These are phyloP conservation scores for Penicillium sp. DNA, from an alignment of 2,329 filamentous ascomycete species.

Conservation along the genomic window DNA sequence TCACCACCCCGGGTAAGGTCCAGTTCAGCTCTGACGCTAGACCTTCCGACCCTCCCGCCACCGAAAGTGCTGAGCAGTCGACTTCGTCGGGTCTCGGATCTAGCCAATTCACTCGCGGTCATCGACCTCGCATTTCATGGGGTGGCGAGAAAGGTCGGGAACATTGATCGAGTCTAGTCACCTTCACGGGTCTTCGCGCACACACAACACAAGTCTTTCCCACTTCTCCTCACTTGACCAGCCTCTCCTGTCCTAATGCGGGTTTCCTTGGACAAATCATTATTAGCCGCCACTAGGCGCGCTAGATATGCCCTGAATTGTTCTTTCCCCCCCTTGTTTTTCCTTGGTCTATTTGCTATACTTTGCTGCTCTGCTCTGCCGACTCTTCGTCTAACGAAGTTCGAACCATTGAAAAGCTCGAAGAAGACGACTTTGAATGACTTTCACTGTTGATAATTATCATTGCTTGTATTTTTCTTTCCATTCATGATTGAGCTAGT, in stretches of 20 bases:
- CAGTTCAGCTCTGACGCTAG: constrained; percentile 31
- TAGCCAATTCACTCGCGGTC: constrained; percentile 15
- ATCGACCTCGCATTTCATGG: constrained; percentile 36
- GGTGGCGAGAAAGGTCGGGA: constrained; percentile 37
- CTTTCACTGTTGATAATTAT: too few relatives aligned
- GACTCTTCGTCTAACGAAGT: too few relatives aligned
- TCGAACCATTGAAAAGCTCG: too few relatives aligned
- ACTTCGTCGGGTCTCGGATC: constrained; percentile 14
- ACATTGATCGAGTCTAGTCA: neutral
- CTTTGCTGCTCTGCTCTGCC: neutral
- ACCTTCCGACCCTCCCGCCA: constrained; percentile 15
- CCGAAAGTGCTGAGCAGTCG: constrained; percentile 9
- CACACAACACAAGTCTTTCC: neutral
- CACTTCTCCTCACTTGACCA: too few relatives aligned
- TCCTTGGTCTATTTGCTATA: constrained; percentile 1
- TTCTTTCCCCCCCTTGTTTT: constrained; percentile 1
- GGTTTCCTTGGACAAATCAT: neutral
- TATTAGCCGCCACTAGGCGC: too few relatives aligned
- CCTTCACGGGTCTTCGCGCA: neutral
- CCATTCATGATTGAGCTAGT: too few relatives aligned
- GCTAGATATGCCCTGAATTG: neutral
- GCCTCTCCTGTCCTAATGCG: too few relatives aligned
- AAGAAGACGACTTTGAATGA: too few relatives aligned
- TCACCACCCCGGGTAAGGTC: constrained; percentile 21
- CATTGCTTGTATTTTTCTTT: too few relatives aligned